phyloP scores from a whole-genome alignment of 306 rosid species.

The Cicer yamashitae region DNA sequence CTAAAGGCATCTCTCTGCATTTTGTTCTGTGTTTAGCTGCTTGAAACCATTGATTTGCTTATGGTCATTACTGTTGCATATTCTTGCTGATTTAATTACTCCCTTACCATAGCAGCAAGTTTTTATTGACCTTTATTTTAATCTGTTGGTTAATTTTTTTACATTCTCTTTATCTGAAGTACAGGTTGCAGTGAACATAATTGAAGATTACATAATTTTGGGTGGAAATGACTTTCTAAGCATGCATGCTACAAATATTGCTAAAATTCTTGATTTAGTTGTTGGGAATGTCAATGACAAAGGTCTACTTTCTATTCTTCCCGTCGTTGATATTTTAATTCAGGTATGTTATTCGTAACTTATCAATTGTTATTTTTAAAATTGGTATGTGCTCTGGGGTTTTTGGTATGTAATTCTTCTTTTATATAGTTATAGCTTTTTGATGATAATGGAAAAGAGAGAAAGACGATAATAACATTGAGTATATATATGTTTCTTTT shows the following conservation, averaged over 20 bases:
- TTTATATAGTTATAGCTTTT: neutral
- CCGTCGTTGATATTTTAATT: conserved; percentile 81
- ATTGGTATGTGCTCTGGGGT: neutral
- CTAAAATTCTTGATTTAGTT: conserved; percentile 84
- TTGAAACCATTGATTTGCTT: conserved; percentile 26
- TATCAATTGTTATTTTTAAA: conserved; percentile 35
- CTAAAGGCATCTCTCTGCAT: conserved; percentile 5
- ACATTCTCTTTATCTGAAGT: conserved; percentile 44
- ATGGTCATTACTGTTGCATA: conserved; percentile 17
- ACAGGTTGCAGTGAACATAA: conserved; percentile 83
- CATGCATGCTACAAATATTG: conserved; percentile 78
- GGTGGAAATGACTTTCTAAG: conserved; percentile 86
- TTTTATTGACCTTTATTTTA: conserved; percentile 21
- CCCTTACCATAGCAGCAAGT: neutral
- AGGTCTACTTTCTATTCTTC: conserved; percentile 83
- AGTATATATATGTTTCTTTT: no score
- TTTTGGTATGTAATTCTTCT: conserved; percentile 2
- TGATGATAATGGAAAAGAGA: conserved; percentile 7
- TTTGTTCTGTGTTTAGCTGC: conserved; percentile 15
- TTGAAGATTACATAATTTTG: conserved; percentile 86
- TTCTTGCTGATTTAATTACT: conserved; percentile 33
- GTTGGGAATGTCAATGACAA: conserved; percentile 89
- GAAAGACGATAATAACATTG: conserved; percentile 12
- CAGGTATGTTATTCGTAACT: conserved; percentile 61
- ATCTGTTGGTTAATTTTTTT: conserved; percentile 24